Conservation (phyloP, 2,329 filamentous ascomycete species). For the Sporothrix pseudoabietina region DNA sequence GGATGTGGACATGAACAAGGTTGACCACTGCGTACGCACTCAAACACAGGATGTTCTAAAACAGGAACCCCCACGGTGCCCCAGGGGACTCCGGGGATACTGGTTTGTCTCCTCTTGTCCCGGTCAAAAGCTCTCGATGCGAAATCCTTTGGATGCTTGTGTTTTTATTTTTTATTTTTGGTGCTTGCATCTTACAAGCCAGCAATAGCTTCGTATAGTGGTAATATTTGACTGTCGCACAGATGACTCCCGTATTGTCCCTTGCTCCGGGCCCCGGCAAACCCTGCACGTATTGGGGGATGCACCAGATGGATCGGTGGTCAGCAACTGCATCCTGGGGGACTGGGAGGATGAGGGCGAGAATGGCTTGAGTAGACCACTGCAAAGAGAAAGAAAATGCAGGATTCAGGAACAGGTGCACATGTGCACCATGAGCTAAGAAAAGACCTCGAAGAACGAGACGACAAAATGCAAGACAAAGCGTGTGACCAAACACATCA, state of each 20-base stretch:
- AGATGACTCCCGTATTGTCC: background rate
- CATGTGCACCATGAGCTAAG: background rate
- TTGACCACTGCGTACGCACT: background rate
- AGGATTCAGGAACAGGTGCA: background rate
- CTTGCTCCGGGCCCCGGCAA: background rate
- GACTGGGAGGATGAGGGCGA: background rate
- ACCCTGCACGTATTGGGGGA: background rate
- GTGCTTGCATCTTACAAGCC: background rate
- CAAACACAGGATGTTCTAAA: background rate
- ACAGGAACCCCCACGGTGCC: slow-evolving; percentile 16
- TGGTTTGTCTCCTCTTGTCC: background rate
- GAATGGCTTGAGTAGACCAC: background rate
- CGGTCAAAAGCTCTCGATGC: background rate
- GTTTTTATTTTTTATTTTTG: no score
- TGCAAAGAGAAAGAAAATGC: background rate
- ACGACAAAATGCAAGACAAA: background rate
- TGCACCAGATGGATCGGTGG: slow-evolving; percentile 10
- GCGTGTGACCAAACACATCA: background rate
- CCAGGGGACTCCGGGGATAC: background rate
- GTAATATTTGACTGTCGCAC: background rate
- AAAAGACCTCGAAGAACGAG: background rate
- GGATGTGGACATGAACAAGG: background rate
- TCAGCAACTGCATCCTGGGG: background rate
- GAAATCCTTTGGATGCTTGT: background rate
- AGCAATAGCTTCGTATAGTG: background rate